A percentile compares a stretch with the other conserved stretches of the same genome.
phyloP scores from a whole-genome alignment of 2,329 filamentous ascomycete genomes.

The Exophiala oligosperma region DNA sequence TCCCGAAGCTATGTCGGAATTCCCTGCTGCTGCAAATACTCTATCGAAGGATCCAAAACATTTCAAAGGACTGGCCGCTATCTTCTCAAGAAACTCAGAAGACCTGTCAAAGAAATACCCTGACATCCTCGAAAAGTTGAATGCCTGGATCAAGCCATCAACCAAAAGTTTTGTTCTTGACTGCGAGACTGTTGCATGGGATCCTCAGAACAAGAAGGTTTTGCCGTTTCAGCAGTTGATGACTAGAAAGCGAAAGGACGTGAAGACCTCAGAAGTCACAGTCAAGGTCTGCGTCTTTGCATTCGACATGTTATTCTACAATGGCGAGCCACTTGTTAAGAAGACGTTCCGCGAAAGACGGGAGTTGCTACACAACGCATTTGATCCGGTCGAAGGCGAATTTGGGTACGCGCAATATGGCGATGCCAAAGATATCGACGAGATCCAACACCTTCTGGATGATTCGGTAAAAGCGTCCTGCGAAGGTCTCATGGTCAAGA shows the following conservation, averaged over 20 bases:
- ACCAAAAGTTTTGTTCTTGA: constrained; percentile 97
- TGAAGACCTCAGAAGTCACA: constrained; percentile 92
- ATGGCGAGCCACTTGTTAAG: constrained; percentile 84
- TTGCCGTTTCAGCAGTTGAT: constrained; percentile 96
- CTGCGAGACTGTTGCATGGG: constrained; percentile 97
- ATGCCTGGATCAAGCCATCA: constrained; percentile 83
- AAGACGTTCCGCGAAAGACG: constrained; percentile 83
- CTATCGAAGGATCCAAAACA: constrained; percentile 60
- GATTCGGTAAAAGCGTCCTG: constrained; percentile 95
- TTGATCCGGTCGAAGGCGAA: constrained; percentile 79
- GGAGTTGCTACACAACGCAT: constrained; percentile 70
- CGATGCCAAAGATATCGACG: constrained; percentile 84
- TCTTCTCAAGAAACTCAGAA: constrained; percentile 97
- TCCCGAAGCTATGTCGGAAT: constrained; percentile 70
- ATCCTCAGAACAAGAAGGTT: constrained; percentile 91
- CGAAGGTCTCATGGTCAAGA: constrained; percentile 98
- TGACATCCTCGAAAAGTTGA: constrained; percentile 84
- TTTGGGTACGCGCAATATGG: constrained; percentile 87
- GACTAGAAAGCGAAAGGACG: constrained; percentile 97
- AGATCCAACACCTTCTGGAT: constrained; percentile 89
- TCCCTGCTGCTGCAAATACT: constrained; percentile 61
- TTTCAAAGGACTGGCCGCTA: constrained; percentile 73
- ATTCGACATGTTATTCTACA: constrained; percentile 90
- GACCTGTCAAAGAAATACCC: constrained; percentile 97
- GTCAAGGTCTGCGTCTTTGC: constrained; percentile 97